These are phyloP conservation scores for Coemansia sp. DNA, from an alignment of 192 early-diverging fungal species.

Conservation along the genomic window DNA sequence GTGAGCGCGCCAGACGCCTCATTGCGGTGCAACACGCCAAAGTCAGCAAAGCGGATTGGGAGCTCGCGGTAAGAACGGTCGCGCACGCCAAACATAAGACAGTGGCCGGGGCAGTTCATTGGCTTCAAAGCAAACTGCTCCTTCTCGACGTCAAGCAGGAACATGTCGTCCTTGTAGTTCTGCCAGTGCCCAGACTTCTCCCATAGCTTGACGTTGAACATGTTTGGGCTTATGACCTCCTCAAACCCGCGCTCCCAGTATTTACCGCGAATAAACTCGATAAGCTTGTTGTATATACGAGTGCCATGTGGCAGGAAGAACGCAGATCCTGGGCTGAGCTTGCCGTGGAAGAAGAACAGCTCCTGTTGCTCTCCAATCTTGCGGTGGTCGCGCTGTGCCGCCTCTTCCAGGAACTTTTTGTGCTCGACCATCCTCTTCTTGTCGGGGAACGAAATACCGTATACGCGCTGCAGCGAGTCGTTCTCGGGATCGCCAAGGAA, in stretches of 20 bases:
- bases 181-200: conserved; percentile 92
- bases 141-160: conserved; percentile 91
- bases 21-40: conserved; percentile 96
- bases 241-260: conserved; percentile 92
- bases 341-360: conserved; percentile 93
- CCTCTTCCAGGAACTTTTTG: conserved; percentile 94
- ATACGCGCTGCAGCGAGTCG: conserved; percentile 97
- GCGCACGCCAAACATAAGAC: conserved; percentile 91
- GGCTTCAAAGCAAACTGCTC: conserved; percentile 97
- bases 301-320: conserved; percentile 97
- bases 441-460: conserved; percentile 99
- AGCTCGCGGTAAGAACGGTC: conserved; percentile 96
- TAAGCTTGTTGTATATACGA: conserved; percentile 92
- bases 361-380: conserved; percentile 98
- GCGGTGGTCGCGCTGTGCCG: conserved; percentile 93
- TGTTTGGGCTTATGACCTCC: conserved; percentile 97
- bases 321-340: conserved; percentile 86
- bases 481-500: conserved; percentile 96
- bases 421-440: conserved; percentile 95
- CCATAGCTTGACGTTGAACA: conserved; percentile 99
- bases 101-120: conserved; percentile 99
- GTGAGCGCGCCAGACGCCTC: conserved; percentile 90
- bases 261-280: conserved; percentile 84
- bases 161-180: conserved; percentile 99
- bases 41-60: conserved; percentile 93